Evolutionary conservation across 2,329 filamentous ascomycete species (phyloP), one percentile per base, ranked within the genome.

Genomic region (Pseudocercospora crystallina): DNA sequence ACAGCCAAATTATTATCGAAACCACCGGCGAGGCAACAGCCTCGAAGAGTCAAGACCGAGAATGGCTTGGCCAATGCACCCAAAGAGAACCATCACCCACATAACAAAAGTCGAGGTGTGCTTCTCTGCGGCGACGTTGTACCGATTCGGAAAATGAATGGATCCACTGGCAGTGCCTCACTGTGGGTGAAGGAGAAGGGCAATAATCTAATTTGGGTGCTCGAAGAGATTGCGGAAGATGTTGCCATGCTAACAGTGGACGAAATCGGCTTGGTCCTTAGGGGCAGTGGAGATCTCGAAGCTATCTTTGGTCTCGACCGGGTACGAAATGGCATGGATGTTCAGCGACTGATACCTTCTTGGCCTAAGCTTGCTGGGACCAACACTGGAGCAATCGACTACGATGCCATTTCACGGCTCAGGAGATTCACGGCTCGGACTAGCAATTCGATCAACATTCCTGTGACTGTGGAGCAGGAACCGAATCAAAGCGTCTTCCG

Each of bases 171-270:
- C 2, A 91, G 94, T 51, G 94, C 94, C 33, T 97, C 91, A 71
- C 75, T 99, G 34, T 99, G 94, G 94, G 94, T 99, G 3, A 99
- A 99, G 74, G 94, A 99, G 71, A 99, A 99, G 71, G 83, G 86
- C 42, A 85, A 90, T 45, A 91, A 92, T 8, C 73, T 99, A 53
- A 97, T 99, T 53, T 99, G 94, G 94, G 94, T 99, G 8, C 74
- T 99, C 2, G 94, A 99, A 69, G 94, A 99, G 71, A 97, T 99
- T 54, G 89, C 92, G 48, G 94, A 99, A 71, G 91, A 99, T 67
- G 85, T 94, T 34, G 90, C 89, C 3, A 81, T 83, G 54, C 72
- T 99, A 37, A 80, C 77, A 9, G 79, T 95, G 14, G 88, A 95
- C 65, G 85, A 90, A 49, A 84, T 89, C 26, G 90, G 90, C 36